phyloP scores from a whole-genome alignment of 345 rosid species.

The Noccaea caerulescens region DNA sequence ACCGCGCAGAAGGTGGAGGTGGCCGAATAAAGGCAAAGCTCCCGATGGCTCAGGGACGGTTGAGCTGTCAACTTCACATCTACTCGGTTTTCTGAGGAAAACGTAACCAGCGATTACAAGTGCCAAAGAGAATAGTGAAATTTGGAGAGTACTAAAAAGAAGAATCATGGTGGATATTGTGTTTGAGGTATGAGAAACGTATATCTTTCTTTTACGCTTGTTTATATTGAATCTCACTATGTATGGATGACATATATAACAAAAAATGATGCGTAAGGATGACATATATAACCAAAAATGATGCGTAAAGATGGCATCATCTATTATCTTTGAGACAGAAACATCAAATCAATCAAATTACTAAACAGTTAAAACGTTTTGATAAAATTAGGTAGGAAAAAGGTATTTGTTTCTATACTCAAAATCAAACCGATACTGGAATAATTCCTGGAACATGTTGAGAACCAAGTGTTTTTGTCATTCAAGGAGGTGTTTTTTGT shows the following conservation, averaged over 20 bases:
- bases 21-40: constrained; percentile 69
- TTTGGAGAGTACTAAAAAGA: constrained; percentile 19
- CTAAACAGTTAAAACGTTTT: too few relatives aligned
- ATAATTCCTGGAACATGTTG: too few relatives aligned
- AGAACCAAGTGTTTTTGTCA: too few relatives aligned
- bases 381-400: too few relatives aligned
- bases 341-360: too few relatives aligned
- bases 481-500: too few relatives aligned
- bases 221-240: constrained; percentile 7
- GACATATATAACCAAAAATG: background rate
- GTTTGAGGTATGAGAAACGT: background rate
- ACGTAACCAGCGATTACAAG: constrained; percentile 27
- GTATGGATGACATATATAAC: background rate
- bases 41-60: constrained; percentile 57
- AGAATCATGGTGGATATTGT: constrained; percentile 24
- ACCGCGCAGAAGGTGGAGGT: constrained; percentile 55
- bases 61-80: constrained; percentile 10
- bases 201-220: background rate
- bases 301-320: background rate
- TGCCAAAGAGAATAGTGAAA: constrained; percentile 25
- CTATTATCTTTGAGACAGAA: too few relatives aligned
- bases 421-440: too few relatives aligned
- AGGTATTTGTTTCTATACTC: too few relatives aligned
- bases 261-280: background rate
- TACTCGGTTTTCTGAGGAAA: constrained; percentile 8